Evolutionary conservation across 768 basidiomycete species (phyloP).

Genomic region (Hypsizygus marmoreus): DNA sequence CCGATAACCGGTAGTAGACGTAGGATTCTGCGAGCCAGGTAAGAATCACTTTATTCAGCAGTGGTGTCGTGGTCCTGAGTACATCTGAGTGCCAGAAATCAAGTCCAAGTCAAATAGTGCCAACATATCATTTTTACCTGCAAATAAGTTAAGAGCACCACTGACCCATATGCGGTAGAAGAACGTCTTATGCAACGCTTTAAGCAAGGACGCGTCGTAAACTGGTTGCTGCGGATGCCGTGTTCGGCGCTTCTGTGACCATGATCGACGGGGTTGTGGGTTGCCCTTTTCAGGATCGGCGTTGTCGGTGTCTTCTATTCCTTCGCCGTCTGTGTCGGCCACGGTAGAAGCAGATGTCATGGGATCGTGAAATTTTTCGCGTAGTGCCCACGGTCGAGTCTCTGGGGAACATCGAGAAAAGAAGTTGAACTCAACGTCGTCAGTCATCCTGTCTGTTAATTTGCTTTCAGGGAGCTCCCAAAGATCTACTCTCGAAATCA

Average conservation of each 20-base stretch:
- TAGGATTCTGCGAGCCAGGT: conserved; percentile 58
- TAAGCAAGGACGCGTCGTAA: conserved; percentile 52
- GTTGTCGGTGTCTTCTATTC: not conserved
- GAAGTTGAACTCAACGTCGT: conserved; percentile 42
- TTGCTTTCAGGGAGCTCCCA: conserved; percentile 42
- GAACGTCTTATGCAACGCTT: conserved; percentile 49
- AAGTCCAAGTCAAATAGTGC: conserved; percentile 5
- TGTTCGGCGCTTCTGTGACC: no score
- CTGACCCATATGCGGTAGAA: conserved; percentile 46
- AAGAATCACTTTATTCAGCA: conserved; percentile 61
- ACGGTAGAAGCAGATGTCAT: no score
- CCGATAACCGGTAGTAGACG: conserved; percentile 36
- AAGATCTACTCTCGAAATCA: conserved; percentile 35
- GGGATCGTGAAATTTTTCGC: not conserved
- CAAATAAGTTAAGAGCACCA: conserved; percentile 48
- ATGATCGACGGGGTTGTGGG: no score
- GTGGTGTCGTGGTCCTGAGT: conserved; percentile 53
- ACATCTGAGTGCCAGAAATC: conserved; percentile 33
- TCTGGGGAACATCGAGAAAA: conserved; percentile 45
- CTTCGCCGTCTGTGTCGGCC: not conserved
- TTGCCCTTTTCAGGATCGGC: not conserved
- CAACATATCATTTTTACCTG: conserved; percentile 28
- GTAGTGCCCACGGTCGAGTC: conserved; percentile 29
- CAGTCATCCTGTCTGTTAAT: conserved; percentile 36
- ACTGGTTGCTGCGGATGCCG: not conserved